These are phyloP conservation scores for Gliomastix tumulicola DNA, from an alignment of 2,329 filamentous ascomycete genomes.

Conservation along the genomic window DNA sequence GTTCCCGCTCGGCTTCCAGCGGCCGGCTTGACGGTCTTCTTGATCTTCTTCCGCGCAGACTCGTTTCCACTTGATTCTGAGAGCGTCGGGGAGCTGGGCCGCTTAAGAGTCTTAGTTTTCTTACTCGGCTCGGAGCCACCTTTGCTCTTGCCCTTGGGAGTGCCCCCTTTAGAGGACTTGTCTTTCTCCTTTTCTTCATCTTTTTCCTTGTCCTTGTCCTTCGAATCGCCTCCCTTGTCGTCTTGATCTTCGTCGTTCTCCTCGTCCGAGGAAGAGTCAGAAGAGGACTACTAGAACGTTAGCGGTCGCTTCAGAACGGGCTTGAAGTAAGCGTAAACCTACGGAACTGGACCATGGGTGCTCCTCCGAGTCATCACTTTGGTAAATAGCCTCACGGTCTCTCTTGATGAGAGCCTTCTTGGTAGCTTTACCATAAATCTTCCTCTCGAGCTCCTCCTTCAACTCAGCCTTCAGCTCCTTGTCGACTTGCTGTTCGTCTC, in stretches of 20 bases:
- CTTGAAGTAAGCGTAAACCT: slow-evolving; percentile 1
- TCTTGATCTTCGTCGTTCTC: slow-evolving; percentile 40
- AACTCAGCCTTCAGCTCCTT: slow-evolving; percentile 64
- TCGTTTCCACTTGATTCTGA: slow-evolving; percentile 93
- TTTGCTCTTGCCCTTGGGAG: slow-evolving; percentile 39
- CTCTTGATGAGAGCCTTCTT: slow-evolving; percentile 77
- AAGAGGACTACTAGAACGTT: slow-evolving; percentile 5
- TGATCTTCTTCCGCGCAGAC: slow-evolving; percentile 66
- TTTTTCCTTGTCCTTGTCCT: slow-evolving; percentile 48
- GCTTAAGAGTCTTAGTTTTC: slow-evolving; percentile 64
- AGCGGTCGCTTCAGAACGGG: slow-evolving; percentile 1
- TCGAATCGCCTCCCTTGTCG: slow-evolving; percentile 50
- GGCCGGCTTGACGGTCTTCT: slow-evolving; percentile 49
- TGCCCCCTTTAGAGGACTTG: slow-evolving; percentile 62
- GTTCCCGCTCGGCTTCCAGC: slow-evolving; percentile 48
- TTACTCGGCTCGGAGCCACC: slow-evolving; percentile 23
- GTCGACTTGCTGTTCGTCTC: slow-evolving; percentile 65
- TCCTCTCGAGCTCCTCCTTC: slow-evolving; percentile 61
- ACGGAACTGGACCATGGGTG: slow-evolving; percentile 33
- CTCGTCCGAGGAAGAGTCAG: slow-evolving; percentile 25
- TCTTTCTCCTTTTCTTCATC: slow-evolving; percentile 41
- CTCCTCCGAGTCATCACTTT: slow-evolving; percentile 53
- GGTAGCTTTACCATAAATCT: slow-evolving; percentile 67
- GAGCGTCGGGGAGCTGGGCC: slow-evolving; percentile 76
- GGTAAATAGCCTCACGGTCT: slow-evolving; percentile 83